Evolutionary conservation across 202 grass and related monocot genomes (phyloP).

Genomic region (Musa balbisiana): DNA sequence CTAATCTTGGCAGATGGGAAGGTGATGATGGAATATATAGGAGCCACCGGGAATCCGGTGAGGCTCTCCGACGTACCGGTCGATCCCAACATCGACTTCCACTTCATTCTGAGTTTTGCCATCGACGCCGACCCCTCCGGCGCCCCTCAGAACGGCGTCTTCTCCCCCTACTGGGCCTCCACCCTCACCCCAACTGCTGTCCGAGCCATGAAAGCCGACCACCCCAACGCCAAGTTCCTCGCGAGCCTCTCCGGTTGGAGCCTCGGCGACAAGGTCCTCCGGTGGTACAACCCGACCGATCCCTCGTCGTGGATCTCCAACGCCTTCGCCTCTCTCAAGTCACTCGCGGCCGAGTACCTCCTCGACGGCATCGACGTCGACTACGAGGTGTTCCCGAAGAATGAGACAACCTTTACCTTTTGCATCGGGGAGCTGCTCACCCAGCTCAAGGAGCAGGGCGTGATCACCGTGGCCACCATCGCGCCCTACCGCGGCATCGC

Average conservation of each 20-base stretch:
- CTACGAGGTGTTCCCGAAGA: slow-evolving; percentile 12
- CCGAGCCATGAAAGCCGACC: neutral
- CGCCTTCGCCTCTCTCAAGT: slow-evolving; percentile 9
- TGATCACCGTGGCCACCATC: slow-evolving; percentile 11
- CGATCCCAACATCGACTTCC: slow-evolving; percentile 5
- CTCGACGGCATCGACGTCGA: slow-evolving; percentile 17
- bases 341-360: neutral
- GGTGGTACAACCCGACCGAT: slow-evolving; percentile 2
- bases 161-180: slow-evolving; percentile 12
- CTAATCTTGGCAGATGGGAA: slow-evolving; percentile 12
- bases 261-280: neutral
- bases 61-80: slow-evolving; percentile 1
- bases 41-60: slow-evolving; percentile 11
- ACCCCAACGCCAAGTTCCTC: slow-evolving; percentile 13
- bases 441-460: slow-evolving; percentile 5
- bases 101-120: slow-evolving; percentile 20
- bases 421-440: slow-evolving; percentile 14
- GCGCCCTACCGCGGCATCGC: slow-evolving; percentile 3
- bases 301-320: neutral
- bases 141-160: neutral
- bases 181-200: slow-evolving; percentile 3
- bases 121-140: neutral
- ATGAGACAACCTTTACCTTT: neutral
- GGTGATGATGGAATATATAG: slow-evolving; percentile 24
- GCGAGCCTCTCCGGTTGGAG: slow-evolving; percentile 20